Percentiles rank a stretch among this genome's conserved stretches.
Conservation (phyloP, 768 basidiomycete species). For the Kwoniella sp. region DNA sequence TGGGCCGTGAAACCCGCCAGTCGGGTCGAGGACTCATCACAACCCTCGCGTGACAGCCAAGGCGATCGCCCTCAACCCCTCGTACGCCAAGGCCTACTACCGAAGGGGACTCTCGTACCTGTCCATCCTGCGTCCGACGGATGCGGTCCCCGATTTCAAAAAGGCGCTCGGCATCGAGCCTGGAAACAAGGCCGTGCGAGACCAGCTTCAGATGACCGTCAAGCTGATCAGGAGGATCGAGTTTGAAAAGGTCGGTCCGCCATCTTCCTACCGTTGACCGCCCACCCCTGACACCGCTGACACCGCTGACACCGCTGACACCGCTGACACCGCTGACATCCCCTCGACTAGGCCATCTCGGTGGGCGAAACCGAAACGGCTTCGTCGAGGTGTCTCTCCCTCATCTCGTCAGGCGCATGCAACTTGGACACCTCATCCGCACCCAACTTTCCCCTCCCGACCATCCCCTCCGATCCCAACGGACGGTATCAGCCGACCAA, state of each 20-base stretch:
- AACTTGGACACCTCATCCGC: constrained; percentile 66
- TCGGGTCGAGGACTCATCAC: no score
- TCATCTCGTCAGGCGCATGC: constrained; percentile 75
- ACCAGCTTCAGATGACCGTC: constrained; percentile 79
- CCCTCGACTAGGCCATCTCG: constrained; percentile 77
- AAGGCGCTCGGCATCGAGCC: constrained; percentile 80
- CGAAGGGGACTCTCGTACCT: constrained; percentile 85
- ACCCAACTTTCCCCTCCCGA: constrained; percentile 59
- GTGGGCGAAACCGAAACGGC: constrained; percentile 81
- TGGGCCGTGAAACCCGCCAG: no score
- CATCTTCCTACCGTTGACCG: neutral
- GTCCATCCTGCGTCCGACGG: constrained; percentile 79
- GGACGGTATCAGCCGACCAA: constrained; percentile 61
- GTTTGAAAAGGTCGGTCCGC: constrained; percentile 71
- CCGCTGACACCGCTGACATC: no score
- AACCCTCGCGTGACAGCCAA: constrained; percentile 55
- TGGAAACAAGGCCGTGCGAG: constrained; percentile 70
- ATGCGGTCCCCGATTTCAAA: constrained; percentile 82
- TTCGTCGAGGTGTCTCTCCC: constrained; percentile 68
- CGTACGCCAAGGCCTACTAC: constrained; percentile 69
- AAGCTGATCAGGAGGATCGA: constrained; percentile 85
- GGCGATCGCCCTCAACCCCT: constrained; percentile 81
- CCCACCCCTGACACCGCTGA: neutral
- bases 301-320: neutral
- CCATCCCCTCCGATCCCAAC: constrained; percentile 58